These are phyloP conservation scores for Rosa multiflora DNA, from an alignment of 306 rosid species.

Conservation along the genomic window DNA sequence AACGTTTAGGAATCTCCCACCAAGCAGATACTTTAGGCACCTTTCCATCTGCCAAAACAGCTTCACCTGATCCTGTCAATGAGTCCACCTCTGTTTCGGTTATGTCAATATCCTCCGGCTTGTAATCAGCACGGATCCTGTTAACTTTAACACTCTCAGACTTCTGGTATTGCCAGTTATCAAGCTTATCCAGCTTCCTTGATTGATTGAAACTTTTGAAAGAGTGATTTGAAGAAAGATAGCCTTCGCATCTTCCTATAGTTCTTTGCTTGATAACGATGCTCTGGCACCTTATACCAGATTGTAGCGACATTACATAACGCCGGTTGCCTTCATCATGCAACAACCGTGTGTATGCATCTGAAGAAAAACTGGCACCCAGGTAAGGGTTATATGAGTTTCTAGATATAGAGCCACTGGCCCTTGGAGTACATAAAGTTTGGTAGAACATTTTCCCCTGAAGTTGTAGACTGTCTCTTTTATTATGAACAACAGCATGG, in stretches of 20 bases:
- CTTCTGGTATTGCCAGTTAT: conserved; percentile 36
- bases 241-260: conserved; percentile 34
- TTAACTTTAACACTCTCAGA: conserved; percentile 41
- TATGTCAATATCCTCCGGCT: conserved; percentile 68
- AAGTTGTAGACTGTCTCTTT: conserved; percentile 30
- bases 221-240: conserved; percentile 38
- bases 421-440: conserved; percentile 26
- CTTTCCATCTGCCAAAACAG: conserved; percentile 56
- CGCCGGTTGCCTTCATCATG: conserved; percentile 21
- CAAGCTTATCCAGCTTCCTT: conserved; percentile 25
- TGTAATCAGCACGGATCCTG: conserved; percentile 51
- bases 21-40: conserved; percentile 47
- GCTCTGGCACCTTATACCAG: conserved; percentile 25
- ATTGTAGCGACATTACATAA: conserved; percentile 27
- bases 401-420: conserved; percentile 31
- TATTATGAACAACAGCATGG: conserved; percentile 37
- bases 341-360: conserved; percentile 28
- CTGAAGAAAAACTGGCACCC: conserved; percentile 28
- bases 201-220: conserved; percentile 29
- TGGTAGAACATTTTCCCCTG: conserved; percentile 22
- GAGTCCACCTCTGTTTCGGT: conserved; percentile 49
- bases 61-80: conserved; percentile 61
- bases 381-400: conserved; percentile 28
- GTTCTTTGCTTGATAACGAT: conserved; percentile 33
- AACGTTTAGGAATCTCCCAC: conserved; percentile 93